Conservation (phyloP, 441 rosid genomes). For the Jatropha podagrica region DNA sequence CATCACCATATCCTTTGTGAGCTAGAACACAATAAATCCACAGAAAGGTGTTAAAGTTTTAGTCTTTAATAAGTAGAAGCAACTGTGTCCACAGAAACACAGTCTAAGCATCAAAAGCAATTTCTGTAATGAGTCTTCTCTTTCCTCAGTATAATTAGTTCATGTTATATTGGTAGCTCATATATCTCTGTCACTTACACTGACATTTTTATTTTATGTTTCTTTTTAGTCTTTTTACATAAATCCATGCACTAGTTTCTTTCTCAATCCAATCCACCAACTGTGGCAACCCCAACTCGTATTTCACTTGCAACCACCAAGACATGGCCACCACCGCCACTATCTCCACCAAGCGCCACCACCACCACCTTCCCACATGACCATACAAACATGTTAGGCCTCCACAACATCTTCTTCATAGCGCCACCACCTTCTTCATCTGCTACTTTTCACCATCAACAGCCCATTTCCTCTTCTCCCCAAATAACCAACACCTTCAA, state of each 20-base stretch:
- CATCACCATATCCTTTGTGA: not conserved
- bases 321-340: slow-evolving; percentile 28
- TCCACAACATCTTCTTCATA: slow-evolving; percentile 55
- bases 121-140: not conserved
- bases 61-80: not conserved
- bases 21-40: not conserved
- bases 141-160: not conserved
- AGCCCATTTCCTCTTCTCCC: slow-evolving; percentile 14
- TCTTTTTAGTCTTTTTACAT: not conserved
- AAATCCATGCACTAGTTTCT: not conserved
- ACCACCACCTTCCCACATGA: slow-evolving; percentile 21
- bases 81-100: not conserved
- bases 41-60: not conserved
- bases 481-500: slow-evolving; percentile 4
- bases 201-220: not conserved
- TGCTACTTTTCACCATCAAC: slow-evolving; percentile 20
- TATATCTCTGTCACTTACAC: slow-evolving; percentile 4
- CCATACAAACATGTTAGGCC: slow-evolving; percentile 55
- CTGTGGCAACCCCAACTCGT: slow-evolving; percentile 26
- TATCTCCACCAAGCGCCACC: slow-evolving; percentile 18
- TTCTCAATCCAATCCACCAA: slow-evolving; percentile 18
- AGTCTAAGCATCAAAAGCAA: not conserved
- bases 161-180: slow-evolving; percentile 1
- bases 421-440: slow-evolving; percentile 45
- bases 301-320: slow-evolving; percentile 2